Evolutionary conservation across 2,329 filamentous ascomycete genomes (phyloP), one percentile per base, ranked within the genome.

Genomic region (Ceratocystis destructans): DNA sequence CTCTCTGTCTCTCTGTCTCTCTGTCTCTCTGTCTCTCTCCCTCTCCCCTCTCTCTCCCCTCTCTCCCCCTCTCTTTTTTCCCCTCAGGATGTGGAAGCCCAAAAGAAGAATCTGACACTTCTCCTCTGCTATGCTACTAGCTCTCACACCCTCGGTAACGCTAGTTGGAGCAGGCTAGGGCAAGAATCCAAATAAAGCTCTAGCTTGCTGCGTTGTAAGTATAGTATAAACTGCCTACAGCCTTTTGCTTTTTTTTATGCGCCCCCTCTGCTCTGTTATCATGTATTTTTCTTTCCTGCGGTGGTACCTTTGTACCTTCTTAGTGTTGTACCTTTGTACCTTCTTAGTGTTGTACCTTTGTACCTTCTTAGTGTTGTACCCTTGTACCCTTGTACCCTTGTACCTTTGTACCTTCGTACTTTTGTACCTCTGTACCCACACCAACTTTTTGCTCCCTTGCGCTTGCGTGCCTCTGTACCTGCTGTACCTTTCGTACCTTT

Each of bases 31-130:
- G n/a, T 10, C 7, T 8, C 33, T 8, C 33, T 33, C 33, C 3
- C 33, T 33, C 33, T 33, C 33, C 2, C 33, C 33, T 6, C 33
- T 2, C 33, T 33, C 33, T 33, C 2, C 5, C 45, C 46, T 1
- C 45, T 55, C 8, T 7, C 5, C 45, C 46, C 5, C 45, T 55
- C 8, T 28, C 20, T 55, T 20, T 12, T 8, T 33, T 2, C 33
- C 20, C 50, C 15, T 3, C n/a, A n/a, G n/a, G n/a, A n/a, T n/a
- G n/a, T n/a, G n/a, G n/a, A 31, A 57, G 20, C 53, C 33, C 4
- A 57, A 28, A 57, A 55, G 50, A 55, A 57, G 25, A 57, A 57
- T 57, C 53, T 57, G 53, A 57, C 25, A 28, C 31, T 25, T 57
- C 22, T 57, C 22, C 31, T 57, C 53, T 31, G 15, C 22, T 22